A percentile compares a stretch with the other conserved stretches of the same genome.
phyloP scores from a whole-genome alignment of 78 protist genomes.

The Dictyostelium capitatum region DNA sequence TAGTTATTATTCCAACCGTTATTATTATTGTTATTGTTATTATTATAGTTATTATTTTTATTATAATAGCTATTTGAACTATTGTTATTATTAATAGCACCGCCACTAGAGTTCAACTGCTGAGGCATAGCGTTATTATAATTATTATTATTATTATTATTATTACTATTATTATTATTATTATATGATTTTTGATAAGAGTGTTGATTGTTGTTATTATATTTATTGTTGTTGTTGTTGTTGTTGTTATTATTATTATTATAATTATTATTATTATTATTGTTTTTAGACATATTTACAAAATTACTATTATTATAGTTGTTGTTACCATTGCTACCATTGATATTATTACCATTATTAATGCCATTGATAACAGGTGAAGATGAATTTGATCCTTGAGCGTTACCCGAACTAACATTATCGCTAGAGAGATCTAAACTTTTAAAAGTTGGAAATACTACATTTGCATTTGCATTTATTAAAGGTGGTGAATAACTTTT shows the following conservation, averaged over 20 bases:
- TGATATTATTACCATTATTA: background rate
- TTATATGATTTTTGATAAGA: background rate
- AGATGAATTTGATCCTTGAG: background rate
- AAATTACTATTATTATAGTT: background rate
- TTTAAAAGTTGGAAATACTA: slow-evolving; percentile 69
- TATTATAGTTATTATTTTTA: background rate
- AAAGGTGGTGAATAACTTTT: slow-evolving; percentile 35
- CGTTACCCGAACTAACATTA: background rate
- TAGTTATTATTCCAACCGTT: background rate
- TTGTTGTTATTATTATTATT: slow-evolving; percentile 5
- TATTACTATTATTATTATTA: background rate
- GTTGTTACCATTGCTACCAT: background rate
- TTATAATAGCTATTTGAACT: background rate
- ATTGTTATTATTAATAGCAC: background rate
- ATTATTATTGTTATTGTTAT: background rate
- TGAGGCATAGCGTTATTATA: background rate
- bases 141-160: background rate
- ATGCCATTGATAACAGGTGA: background rate
- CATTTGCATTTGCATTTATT: slow-evolving; percentile 61
- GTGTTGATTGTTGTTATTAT: background rate
- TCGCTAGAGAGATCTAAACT: background rate
- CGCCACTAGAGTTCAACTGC: background rate
- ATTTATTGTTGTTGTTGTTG: background rate
- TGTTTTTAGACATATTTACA: background rate
- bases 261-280: background rate